phyloP scores from a whole-genome alignment of 2,329 filamentous ascomycete species.

The Fusarium torulosum region DNA sequence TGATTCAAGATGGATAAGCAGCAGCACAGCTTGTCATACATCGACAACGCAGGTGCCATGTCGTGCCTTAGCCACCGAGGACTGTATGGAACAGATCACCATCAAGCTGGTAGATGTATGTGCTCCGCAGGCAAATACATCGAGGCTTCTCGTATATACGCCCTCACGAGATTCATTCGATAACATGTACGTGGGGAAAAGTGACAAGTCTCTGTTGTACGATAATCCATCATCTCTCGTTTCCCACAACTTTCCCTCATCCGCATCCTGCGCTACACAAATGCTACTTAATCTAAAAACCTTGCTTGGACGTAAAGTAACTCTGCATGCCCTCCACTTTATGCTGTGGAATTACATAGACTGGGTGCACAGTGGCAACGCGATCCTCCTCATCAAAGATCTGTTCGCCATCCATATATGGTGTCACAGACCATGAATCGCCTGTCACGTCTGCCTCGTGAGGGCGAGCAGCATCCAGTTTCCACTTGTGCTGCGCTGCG shows the following conservation, averaged over 20 bases:
- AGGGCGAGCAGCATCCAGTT: constrained; percentile 54
- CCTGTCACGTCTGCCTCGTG: constrained; percentile 52
- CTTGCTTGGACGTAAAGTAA: constrained; percentile 72
- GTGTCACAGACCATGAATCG: constrained; percentile 62
- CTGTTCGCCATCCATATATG: constrained; percentile 67
- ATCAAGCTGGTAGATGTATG: constrained; percentile 19
- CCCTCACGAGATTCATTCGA: constrained; percentile 5
- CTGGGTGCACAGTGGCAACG: constrained; percentile 79
- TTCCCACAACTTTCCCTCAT: constrained; percentile 11
- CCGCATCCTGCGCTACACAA: constrained; percentile 8
- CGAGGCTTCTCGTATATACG: background rate
- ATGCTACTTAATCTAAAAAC: constrained; percentile 61
- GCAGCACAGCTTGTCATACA: constrained; percentile 33
- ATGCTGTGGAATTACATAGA: constrained; percentile 84
- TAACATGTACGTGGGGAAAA: constrained; percentile 1
- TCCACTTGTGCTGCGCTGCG: constrained; percentile 79
- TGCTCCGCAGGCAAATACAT: constrained; percentile 14
- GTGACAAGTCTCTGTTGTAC: constrained; percentile 9
- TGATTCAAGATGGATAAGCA: constrained; percentile 33
- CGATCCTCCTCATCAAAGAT: constrained; percentile 79
- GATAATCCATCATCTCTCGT: constrained; percentile 14
- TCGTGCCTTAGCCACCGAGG: constrained; percentile 34
- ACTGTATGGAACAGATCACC: constrained; percentile 19
- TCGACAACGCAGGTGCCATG: constrained; percentile 43
- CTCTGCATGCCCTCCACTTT: constrained; percentile 72